A percentile compares a stretch with the other conserved stretches of the same genome.
Conservation (phyloP, 2,329 filamentous ascomycete species). For the Coniochaeta sp. region DNA sequence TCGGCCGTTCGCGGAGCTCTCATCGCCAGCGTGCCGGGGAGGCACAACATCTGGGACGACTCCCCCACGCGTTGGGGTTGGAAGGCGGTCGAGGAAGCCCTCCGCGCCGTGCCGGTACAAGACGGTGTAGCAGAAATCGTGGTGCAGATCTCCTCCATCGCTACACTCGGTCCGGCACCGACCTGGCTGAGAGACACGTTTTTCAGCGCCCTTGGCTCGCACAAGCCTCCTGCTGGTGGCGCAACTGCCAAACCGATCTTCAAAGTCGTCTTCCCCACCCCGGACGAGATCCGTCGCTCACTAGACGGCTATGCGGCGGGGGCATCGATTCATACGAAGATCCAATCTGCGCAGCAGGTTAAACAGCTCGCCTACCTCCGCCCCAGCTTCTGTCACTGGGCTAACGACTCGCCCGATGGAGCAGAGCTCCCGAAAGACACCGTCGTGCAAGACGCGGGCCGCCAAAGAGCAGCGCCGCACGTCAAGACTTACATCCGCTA, state of each 20-base stretch:
- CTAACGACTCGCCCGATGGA: conserved; percentile 44
- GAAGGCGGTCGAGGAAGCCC: conserved; percentile 55
- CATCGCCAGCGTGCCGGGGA: conserved; percentile 71
- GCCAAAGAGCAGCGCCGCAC: conserved; percentile 70
- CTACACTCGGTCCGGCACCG: conserved; percentile 64
- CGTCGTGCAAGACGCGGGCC: conserved; percentile 41
- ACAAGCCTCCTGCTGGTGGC: conserved; percentile 17
- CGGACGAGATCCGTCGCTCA: conserved; percentile 68
- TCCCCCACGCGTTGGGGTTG: conserved; percentile 66
- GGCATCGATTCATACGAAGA: conserved; percentile 74
- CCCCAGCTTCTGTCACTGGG: conserved; percentile 71
- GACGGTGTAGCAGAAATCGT: conserved; percentile 41
- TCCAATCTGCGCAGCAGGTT: conserved; percentile 59
- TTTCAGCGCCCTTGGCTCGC: conserved; percentile 39
- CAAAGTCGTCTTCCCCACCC: conserved; percentile 74
- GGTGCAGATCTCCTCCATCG: conserved; percentile 72
- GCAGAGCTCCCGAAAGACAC: conserved; percentile 20
- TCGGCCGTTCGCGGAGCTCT: conserved; percentile 60
- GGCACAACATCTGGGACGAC: conserved; percentile 42
- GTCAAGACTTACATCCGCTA: conserved; percentile 84
- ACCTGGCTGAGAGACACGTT: conserved; percentile 65
- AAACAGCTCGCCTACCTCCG: conserved; percentile 69
- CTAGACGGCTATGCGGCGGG: conserved; percentile 75
- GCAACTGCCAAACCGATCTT: conserved; percentile 38
- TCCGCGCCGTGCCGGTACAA: conserved; percentile 46